Evolutionary conservation across 129 eudicot species (phyloP), one percentile per base, ranked within the genome.

Genomic region (Calendula officinalis): DNA sequence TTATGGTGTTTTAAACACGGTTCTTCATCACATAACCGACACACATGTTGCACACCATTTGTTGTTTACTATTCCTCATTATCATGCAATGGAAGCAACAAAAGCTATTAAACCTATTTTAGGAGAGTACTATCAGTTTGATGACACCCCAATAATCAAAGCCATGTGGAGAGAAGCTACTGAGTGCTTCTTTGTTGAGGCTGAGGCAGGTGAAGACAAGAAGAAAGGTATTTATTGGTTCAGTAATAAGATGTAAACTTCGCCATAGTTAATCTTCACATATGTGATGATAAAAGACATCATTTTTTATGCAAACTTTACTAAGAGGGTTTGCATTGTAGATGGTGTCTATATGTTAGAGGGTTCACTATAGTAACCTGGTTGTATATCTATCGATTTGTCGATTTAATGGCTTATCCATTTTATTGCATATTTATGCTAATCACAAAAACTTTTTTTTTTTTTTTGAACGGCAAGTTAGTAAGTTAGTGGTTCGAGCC

Each of bases 1-100:
- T 53, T 77, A 71, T 44, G 77, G 82, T 0, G 30, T 77, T 44
- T 38, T 77, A 16, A 77, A 77, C 78, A 77, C 68, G 56, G 82
- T 77, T 14, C 68, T 77, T 67, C 82, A 77, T 42, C 69, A 77
- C 60, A 71, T 77, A 14, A 77, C 82, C 3, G 78, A 49, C 27
- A 49, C 55, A 49, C 55, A 49, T 0, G 55, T 49, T 49, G 22
- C 27, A 13, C 55, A 49, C 15, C 55, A 49, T 49, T n/a, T 49
- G 27, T 15, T 49, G 8, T 49, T 49, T 27, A 49, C 55, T 6
- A 49, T 49, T 49, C 55, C 55, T n/a, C 55, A 49, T 49, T 49
- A 49, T 49, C 55, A 49, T 49, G 55, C 55, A 15, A 15, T 49
- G 55, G 55, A 49, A 49, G 55, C 55, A 13, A 49, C 55, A 49